These are phyloP conservation scores for Polygonum aviculare DNA, from an alignment of 148 eudicot genomes.

Conservation along the genomic window DNA sequence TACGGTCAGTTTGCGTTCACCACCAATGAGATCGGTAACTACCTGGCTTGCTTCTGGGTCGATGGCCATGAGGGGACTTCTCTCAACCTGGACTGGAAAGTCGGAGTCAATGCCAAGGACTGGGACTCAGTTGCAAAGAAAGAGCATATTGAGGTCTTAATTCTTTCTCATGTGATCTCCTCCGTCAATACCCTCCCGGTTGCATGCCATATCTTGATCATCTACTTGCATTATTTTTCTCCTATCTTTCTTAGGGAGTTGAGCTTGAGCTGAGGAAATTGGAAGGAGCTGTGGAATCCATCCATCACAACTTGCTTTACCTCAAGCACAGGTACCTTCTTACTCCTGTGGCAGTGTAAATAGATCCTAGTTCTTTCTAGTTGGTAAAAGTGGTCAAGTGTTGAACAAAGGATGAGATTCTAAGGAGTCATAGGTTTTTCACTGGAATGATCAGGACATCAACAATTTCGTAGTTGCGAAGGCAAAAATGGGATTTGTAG, in stretches of 20 bases:
- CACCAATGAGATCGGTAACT: conserved; percentile 50
- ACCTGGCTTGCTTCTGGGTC: conserved; percentile 59
- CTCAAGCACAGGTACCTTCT: conserved; percentile 39
- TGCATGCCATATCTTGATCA: not conserved
- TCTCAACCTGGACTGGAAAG: conserved; percentile 65
- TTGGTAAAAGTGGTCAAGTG: not conserved
- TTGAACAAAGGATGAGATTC: not conserved
- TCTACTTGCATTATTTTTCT: not conserved
- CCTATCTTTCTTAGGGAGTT: conserved; percentile 41
- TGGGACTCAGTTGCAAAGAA: conserved; percentile 80
- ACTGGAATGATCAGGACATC: not conserved
- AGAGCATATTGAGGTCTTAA: conserved; percentile 38
- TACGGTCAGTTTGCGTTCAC: conserved; percentile 71
- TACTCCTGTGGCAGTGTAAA: not conserved
- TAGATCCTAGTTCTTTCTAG: not conserved
- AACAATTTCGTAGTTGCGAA: not conserved
- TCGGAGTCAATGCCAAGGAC: conserved; percentile 66
- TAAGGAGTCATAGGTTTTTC: not conserved
- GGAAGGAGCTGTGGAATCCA: conserved; percentile 56
- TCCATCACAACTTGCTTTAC: conserved; percentile 51
- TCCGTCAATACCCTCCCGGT: not conserved
- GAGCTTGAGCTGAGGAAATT: conserved; percentile 71
- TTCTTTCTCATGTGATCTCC: not conserved
- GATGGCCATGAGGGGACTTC: conserved; percentile 34
- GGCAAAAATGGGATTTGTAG: not conserved